Base-by-base conservation (phyloP, 2,329 filamentous ascomycete genomes). In the Aspergillus sp. region DNA sequence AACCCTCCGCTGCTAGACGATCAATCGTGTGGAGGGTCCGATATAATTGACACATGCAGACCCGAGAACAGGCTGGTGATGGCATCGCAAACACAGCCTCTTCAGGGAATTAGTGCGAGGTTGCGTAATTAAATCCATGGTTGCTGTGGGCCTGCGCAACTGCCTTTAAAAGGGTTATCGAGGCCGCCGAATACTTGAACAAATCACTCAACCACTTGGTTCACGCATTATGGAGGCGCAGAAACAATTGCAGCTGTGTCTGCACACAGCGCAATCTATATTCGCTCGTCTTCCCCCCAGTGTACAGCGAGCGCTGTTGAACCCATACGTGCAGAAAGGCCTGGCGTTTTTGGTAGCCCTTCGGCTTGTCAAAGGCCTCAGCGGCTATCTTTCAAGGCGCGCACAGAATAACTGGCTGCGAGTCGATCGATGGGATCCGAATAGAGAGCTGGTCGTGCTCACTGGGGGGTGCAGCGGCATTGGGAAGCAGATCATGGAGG, bases 391-490 rank as follows among this genome's bases (percentile, higher is more conserved):
- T 3, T 30, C 31, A 14, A 26, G 27, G 14, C 22, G 31, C 12
- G 31, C 7, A n/a, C 26, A 27, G 22, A 37, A 37, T 14, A 34
- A 34, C 24, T 22, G 31, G 12, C 15, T 17, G 6, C 13, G 3
- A 8, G n/a, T 20, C 12, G 28, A 34, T 10, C 7, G 25, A 28
- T 43, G 38, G 42, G 22, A 33, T 19, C 32, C 34, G n/a, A 25
- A 32, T 3, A 32, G 34, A 6, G 45, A 48, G 30, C n/a, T 48
- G 3, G 37, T 43, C 6, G 17, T 47, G 3, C n/a, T 49, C 3
- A 48, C 43, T 4, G 43, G 46, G 2, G 46, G 43, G 12, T 33
- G 38, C 24, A 35, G 45, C 20, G 40, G 43, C 1, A 49, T 48
- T 15, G 45, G 42, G n/a, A 41, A 29, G 29, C 32, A 47, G n/a